Conservation (phyloP, 2,329 filamentous ascomycete species). For the Tolypocladium tundrense region DNA sequence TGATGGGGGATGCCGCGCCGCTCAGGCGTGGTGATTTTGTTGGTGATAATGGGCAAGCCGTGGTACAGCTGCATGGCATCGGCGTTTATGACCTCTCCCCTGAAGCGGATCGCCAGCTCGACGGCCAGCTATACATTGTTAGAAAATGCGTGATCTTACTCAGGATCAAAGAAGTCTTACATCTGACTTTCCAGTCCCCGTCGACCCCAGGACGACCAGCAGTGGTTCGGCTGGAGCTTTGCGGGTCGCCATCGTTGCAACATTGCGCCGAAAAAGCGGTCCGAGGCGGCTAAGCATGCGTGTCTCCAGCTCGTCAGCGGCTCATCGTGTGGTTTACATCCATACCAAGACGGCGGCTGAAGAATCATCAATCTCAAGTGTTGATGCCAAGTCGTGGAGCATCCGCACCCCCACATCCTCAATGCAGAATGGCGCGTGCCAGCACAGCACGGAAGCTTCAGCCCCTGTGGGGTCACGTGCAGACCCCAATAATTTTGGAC, state of each 20-base stretch:
- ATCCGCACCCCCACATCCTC: constrained; percentile 3
- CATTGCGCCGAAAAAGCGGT: constrained; percentile 20
- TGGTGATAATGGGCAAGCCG: constrained; percentile 88
- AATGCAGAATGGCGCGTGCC: not conserved
- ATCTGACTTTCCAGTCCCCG: constrained; percentile 88
- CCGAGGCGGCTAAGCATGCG: constrained; percentile 17
- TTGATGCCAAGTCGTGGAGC: not conserved
- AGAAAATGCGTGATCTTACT: not conserved
- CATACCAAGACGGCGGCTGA: not conserved
- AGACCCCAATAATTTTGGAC: constrained; percentile 21
- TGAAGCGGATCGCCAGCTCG: constrained; percentile 69
- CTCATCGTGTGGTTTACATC: not conserved
- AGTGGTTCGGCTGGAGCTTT: constrained; percentile 46
- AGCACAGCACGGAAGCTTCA: not conserved
- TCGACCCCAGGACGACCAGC: constrained; percentile 77
- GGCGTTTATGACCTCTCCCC: constrained; percentile 92
- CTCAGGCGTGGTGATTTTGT: constrained; percentile 72
- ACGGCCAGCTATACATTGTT: constrained; percentile 64
- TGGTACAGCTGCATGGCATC: constrained; percentile 98
- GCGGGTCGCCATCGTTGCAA: constrained; percentile 26
- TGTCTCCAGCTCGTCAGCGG: not conserved
- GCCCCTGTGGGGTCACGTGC: constrained; percentile 18
- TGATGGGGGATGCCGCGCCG: constrained; percentile 78
- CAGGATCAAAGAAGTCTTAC: constrained; percentile 34
- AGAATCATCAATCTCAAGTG: not conserved